Conservation (phyloP, 2,329 filamentous ascomycete species). For the Ramularia endophylla region DNA sequence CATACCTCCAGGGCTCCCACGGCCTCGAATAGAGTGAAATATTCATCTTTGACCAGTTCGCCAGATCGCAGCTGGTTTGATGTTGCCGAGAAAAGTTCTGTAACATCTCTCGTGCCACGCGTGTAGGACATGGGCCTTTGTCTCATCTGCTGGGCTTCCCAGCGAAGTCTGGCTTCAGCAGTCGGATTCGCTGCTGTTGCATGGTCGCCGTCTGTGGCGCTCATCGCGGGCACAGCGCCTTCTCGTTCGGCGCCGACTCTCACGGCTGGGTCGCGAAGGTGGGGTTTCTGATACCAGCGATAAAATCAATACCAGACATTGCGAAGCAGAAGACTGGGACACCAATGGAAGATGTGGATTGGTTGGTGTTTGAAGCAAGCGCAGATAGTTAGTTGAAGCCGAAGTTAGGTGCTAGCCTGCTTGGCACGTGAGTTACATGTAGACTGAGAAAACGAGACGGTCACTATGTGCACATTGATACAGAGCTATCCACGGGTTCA, state of each 20-base stretch:
- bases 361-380: too few species aligned
- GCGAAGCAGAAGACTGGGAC: too few species aligned
- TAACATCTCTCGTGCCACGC: slow-evolving; percentile 28
- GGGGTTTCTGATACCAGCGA: too few species aligned
- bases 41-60: slow-evolving; percentile 86
- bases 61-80: slow-evolving; percentile 58
- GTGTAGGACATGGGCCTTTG: slow-evolving; percentile 3
- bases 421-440: too few species aligned
- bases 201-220: slow-evolving; percentile 1
- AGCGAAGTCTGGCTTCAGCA: slow-evolving; percentile 13
- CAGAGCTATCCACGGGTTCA: not conserved
- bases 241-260: too few species aligned
- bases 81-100: slow-evolving; percentile 30
- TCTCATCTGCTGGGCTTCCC: slow-evolving; percentile 22
- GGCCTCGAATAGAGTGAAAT: slow-evolving; percentile 89
- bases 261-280: too few species aligned
- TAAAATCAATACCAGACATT: too few species aligned
- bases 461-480: slow-evolving; percentile 5
- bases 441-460: too few species aligned
- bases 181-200: not conserved
- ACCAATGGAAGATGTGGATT: too few species aligned
- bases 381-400: too few species aligned
- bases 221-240: too few species aligned
- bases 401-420: too few species aligned
- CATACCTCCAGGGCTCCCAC: slow-evolving; percentile 73